Evolutionary conservation across 257 asterid species (phyloP).

Genomic region (Echites panduratus): DNA sequence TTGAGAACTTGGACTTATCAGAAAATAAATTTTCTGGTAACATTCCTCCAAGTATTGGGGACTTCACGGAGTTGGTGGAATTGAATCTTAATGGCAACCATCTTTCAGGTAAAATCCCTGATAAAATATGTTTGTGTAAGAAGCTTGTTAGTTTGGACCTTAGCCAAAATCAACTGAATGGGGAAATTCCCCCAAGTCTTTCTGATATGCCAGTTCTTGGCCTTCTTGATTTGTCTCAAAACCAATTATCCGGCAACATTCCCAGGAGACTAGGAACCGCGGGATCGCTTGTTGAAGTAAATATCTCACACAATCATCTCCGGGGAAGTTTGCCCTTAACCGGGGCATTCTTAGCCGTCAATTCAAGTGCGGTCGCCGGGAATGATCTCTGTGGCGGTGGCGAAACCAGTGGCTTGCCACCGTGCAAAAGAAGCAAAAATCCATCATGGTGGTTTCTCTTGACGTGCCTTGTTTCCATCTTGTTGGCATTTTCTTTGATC

Average conservation of each 20-base stretch:
- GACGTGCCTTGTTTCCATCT: slow-evolving; percentile 33
- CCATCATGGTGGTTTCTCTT: slow-evolving; percentile 49
- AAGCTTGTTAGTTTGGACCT: slow-evolving; percentile 68
- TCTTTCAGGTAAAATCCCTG: slow-evolving; percentile 60
- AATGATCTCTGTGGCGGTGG: slow-evolving; percentile 57
- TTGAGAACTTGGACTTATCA: slow-evolving; percentile 63
- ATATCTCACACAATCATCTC: slow-evolving; percentile 63
- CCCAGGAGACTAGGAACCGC: slow-evolving; percentile 53
- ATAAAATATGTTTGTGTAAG: slow-evolving; percentile 45
- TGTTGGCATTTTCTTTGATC: slow-evolving; percentile 26
- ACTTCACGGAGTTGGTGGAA: slow-evolving; percentile 44
- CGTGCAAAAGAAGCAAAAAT: slow-evolving; percentile 34
- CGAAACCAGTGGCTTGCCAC: slow-evolving; percentile 42
- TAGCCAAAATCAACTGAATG: slow-evolving; percentile 53
- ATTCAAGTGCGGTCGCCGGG: slow-evolving; percentile 48
- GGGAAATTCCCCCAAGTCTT: slow-evolving; percentile 51
- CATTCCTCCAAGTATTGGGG: slow-evolving; percentile 43
- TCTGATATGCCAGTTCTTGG: slow-evolving; percentile 74
- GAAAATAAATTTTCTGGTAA: slow-evolving; percentile 49
- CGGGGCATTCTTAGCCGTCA: slow-evolving; percentile 64
- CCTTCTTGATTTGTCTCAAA: slow-evolving; percentile 61
- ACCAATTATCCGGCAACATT: slow-evolving; percentile 50
- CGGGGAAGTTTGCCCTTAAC: slow-evolving; percentile 61
- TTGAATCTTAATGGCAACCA: slow-evolving; percentile 43
- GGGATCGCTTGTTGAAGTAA: slow-evolving; percentile 64